Evolutionary conservation across 1,139 yeast genomes (phyloP), one percentile per base, ranked within the genome.

Genomic region (Suhomyces maxii): DNA sequence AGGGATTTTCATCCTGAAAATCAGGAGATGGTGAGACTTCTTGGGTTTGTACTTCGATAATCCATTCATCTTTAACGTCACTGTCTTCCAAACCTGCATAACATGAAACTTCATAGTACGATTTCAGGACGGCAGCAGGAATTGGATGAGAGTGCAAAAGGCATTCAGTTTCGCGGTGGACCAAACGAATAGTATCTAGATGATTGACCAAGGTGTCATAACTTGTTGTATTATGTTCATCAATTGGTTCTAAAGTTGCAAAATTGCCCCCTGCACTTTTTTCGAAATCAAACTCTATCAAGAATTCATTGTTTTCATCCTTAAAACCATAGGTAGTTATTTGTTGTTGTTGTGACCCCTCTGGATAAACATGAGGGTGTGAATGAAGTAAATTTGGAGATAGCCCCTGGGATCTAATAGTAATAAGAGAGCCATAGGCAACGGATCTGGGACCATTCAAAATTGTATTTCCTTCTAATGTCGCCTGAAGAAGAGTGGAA

Each of bases 271-370:
- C 54, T 33, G 37, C 44, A 5, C 65, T 63, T 2, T 64, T 51
- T 13, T 55, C 61, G 39, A 65, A 56, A 45, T 64, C 76, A 52
- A 73, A 78, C 52, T 80, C 81, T 39, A 86, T 57, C 18, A 75
- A 51, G 77, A 86, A 86, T 43, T 81, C 74, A 60, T 86, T 86
- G 60, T 86, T 86, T 26, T 68, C 68, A 63, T 86, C 95, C 49
- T 84, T 82, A 61, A 77, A 83, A 0, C 89, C 89, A 62, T 86
- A 86, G 1, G 89, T 86, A 3, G 95, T 86, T 14, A 86, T 64
- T 63, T 86, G 95, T 53, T 82, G 84, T 61, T 86, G 91, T 48
- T 78, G 76, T 1, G 90, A 84, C 0, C 93, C 95, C 33, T 72
- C 83, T 6, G 93, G 95, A 57, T 85, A 86, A 2, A 64, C 54